Percentiles rank a stretch among this genome's conserved stretches.
These are phyloP conservation scores for Pichia norvegensis DNA, from an alignment of 1,139 yeast genomes.

Conservation along the genomic window DNA sequence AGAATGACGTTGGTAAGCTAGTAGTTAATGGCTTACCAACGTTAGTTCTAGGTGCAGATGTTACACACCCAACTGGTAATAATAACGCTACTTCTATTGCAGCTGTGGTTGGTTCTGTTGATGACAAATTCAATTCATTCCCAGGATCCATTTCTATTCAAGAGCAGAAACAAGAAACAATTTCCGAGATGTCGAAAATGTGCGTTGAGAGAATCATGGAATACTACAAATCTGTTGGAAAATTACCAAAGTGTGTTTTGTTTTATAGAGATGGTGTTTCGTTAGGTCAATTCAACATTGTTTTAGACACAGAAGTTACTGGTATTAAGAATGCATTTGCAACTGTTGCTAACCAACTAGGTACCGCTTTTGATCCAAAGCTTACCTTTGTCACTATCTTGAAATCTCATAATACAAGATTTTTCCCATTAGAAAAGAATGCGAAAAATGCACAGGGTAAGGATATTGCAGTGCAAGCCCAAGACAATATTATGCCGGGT, in stretches of 20 bases:
- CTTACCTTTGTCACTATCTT: conserved; percentile 25
- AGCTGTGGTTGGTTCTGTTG: conserved; percentile 26
- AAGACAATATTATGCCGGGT: conserved; percentile 25
- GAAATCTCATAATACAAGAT: conserved; percentile 27
- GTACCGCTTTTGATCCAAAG: conserved; percentile 22
- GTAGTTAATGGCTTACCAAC: conserved; percentile 18
- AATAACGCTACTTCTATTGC: conserved; percentile 25
- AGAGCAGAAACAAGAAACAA: conserved; percentile 23
- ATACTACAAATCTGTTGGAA: conserved; percentile 19
- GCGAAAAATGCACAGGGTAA: conserved; percentile 20
- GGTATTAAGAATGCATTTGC: conserved; percentile 22
- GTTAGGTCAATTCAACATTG: conserved; percentile 25
- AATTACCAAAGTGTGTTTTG: conserved; percentile 23
- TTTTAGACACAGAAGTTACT: conserved; percentile 25
- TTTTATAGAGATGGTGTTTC: conserved; percentile 30
- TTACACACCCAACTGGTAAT: conserved; percentile 27
- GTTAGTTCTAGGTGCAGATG: conserved; percentile 28
- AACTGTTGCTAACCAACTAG: conserved; percentile 14
- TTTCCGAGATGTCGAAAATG: conserved; percentile 23
- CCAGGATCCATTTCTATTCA: conserved; percentile 27
- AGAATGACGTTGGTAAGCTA: conserved; percentile 13
- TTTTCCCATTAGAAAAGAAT: conserved; percentile 25
- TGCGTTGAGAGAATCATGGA: conserved; percentile 22
- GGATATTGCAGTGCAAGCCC: conserved; percentile 19
- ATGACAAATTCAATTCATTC: conserved; percentile 22